Percentiles rank a stretch among this genome's conserved stretches.
Evolutionary conservation across 257 asterid species (phyloP).

Genomic region (Leptodermis oblonga): DNA sequence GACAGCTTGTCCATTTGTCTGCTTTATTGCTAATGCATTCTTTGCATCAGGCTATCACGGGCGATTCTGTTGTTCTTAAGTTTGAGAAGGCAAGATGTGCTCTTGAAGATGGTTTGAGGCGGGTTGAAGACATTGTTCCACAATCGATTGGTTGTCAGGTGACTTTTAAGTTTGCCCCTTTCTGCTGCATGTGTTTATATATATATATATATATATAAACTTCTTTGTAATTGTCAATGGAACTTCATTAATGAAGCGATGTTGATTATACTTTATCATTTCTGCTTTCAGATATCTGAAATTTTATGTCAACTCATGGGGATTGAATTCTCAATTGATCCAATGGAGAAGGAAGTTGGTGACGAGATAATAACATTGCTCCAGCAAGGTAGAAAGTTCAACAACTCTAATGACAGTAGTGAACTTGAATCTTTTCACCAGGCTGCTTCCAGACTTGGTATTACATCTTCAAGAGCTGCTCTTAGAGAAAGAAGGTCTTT

Average conservation of each 20-base stretch:
- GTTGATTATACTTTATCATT: conserved; percentile 22
- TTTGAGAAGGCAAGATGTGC: conserved; percentile 95
- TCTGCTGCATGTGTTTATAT: neutral
- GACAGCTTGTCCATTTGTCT: neutral
- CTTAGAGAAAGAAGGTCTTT: conserved; percentile 92
- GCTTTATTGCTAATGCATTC: conserved; percentile 11
- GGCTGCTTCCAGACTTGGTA: conserved; percentile 80
- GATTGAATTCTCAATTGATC: conserved; percentile 77
- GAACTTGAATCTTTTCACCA: conserved; percentile 96
- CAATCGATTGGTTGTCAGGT: conserved; percentile 91
- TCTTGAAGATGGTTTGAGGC: conserved; percentile 74
- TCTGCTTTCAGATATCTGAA: conserved; percentile 65
- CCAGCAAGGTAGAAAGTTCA: conserved; percentile 89
- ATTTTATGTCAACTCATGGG: conserved; percentile 59
- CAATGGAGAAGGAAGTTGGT: conserved; percentile 76
- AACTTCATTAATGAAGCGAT: neutral
- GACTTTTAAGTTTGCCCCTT: conserved; percentile 6
- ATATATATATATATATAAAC: too few species aligned
- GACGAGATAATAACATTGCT: conserved; percentile 82
- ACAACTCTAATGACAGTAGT: conserved; percentile 49
- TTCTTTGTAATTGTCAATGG: neutral
- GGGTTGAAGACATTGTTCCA: conserved; percentile 94
- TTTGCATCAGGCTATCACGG: conserved; percentile 78
- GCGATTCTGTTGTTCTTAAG: conserved; percentile 84
- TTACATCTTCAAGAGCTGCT: conserved; percentile 93